phyloP scores from a whole-genome alignment of 2,329 filamentous ascomycete species.

The Aspergillus costaricaensis region DNA sequence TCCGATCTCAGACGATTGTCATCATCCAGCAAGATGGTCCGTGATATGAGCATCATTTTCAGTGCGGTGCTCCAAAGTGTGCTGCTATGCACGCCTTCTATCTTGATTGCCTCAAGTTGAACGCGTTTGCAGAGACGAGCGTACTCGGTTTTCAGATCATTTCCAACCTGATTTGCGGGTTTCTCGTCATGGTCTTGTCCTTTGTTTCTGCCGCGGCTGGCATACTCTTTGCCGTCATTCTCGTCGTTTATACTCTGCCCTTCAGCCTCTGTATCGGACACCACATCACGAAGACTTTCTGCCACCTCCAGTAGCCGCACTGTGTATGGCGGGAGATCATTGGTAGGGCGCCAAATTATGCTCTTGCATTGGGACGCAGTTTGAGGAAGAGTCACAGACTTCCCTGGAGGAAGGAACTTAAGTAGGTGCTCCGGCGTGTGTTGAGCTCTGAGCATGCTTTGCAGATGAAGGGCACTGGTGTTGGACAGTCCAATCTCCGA shows the following conservation, averaged over 20 bases:
- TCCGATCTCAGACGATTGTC: conserved; percentile 17
- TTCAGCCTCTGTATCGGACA: conserved; percentile 16
- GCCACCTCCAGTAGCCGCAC: conserved; percentile 26
- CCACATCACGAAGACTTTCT: conserved; percentile 15
- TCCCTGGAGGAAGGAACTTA: conserved; percentile 32
- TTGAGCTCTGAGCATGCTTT: conserved; percentile 33
- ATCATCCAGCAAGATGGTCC: conserved; percentile 36
- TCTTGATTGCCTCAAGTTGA: conserved; percentile 30
- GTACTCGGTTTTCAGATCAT: conserved; percentile 27
- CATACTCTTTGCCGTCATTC: neutral
- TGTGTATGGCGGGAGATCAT: conserved; percentile 21
- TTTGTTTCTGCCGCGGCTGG: neutral
- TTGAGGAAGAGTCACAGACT: conserved; percentile 25
- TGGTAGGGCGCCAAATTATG: conserved; percentile 33
- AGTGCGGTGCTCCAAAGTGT: conserved; percentile 33
- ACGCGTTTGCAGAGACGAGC: conserved; percentile 32
- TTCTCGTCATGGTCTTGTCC: conserved; percentile 10
- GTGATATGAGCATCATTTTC: conserved; percentile 30
- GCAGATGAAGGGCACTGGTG: conserved; percentile 30
- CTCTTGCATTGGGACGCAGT: conserved; percentile 21
- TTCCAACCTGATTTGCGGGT: conserved; percentile 26
- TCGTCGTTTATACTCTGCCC: conserved; percentile 10
- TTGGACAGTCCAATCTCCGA: conserved; percentile 27
- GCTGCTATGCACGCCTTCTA: conserved; percentile 25
- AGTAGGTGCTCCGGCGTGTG: conserved; percentile 32